phyloP scores from a whole-genome alignment of 2,329 filamentous ascomycete genomes.

The Elsinoe arachidis region DNA sequence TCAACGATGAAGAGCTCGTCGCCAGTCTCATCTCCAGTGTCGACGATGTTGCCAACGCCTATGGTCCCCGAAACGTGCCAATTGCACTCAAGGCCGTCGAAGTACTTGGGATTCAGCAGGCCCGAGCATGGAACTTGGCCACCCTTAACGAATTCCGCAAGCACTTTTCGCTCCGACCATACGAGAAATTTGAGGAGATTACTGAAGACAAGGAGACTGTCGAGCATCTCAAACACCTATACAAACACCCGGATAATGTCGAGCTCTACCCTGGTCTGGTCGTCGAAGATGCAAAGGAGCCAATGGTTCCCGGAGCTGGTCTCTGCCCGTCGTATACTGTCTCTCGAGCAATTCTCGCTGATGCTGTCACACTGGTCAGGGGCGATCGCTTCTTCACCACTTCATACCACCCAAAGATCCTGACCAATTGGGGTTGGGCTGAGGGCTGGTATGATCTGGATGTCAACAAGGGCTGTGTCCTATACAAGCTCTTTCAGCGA shows the following conservation, averaged over 20 bases:
- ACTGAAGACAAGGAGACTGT: slow-evolving; percentile 50
- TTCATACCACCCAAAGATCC: slow-evolving; percentile 27
- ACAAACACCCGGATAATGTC: slow-evolving; percentile 56
- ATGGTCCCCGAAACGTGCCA: slow-evolving; percentile 53
- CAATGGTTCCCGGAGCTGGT: slow-evolving; percentile 44
- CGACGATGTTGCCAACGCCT: slow-evolving; percentile 52
- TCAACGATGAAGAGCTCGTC: slow-evolving; percentile 51
- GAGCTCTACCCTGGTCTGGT: slow-evolving; percentile 63
- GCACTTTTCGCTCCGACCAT: slow-evolving; percentile 52
- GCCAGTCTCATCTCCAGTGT: slow-evolving; percentile 49
- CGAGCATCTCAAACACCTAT: slow-evolving; percentile 48
- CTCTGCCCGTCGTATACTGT: slow-evolving; percentile 47
- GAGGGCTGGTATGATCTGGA: slow-evolving; percentile 38
- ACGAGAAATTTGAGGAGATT: slow-evolving; percentile 51
- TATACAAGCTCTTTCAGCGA: slow-evolving; percentile 45
- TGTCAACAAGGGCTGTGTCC: slow-evolving; percentile 42
- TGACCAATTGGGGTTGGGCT: slow-evolving; percentile 39
- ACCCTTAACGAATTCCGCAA: slow-evolving; percentile 57
- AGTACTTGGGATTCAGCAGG: slow-evolving; percentile 53
- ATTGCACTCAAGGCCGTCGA: slow-evolving; percentile 52
- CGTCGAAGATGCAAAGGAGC: slow-evolving; percentile 48
- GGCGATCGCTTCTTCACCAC: slow-evolving; percentile 52
- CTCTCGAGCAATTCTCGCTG: slow-evolving; percentile 49
- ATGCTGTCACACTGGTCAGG: slow-evolving; percentile 51
- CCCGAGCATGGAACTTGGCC: slow-evolving; percentile 52